phyloP scores from a whole-genome alignment of 805 yeast genomes.

The Deakozyma indianensis region DNA sequence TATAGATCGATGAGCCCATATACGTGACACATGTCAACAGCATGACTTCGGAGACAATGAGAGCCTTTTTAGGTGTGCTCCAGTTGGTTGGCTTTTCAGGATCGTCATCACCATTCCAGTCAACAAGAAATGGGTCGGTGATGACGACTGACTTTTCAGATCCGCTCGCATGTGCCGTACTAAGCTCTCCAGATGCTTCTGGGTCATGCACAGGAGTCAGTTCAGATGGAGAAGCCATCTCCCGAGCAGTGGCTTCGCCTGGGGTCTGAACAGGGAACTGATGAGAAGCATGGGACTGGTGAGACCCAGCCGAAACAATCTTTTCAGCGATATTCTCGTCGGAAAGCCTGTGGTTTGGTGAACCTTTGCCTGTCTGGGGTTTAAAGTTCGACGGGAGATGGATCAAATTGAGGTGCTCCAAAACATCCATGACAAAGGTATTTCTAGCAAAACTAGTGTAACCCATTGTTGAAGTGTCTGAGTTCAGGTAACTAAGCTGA shows the following conservation, averaged over 20 bases:
- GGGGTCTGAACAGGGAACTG: too few species aligned
- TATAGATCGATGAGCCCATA: constrained; percentile 44
- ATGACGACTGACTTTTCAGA: not conserved
- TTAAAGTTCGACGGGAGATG: constrained; percentile 4
- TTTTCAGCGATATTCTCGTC: not conserved
- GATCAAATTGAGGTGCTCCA: constrained; percentile 6
- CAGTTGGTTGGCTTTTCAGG: constrained; percentile 39
- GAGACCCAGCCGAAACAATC: not conserved
- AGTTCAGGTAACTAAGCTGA: too few species aligned
- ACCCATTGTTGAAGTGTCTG: not conserved
- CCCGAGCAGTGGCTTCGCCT: too few species aligned
- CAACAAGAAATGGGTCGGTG: constrained; percentile 14
- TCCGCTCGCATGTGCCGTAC: too few species aligned
- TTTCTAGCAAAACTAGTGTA: constrained; percentile 3
- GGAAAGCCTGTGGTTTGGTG: not conserved
- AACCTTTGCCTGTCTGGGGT: not conserved
- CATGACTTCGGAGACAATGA: constrained; percentile 27
- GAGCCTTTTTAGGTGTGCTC: constrained; percentile 28
- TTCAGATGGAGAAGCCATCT: too few species aligned
- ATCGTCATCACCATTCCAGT: constrained; percentile 20
- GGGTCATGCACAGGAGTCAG: too few species aligned
- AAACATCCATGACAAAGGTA: constrained; percentile 6
- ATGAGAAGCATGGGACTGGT: not conserved
- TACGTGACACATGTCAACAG: constrained; percentile 37
- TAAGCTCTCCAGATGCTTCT: too few species aligned